These are phyloP conservation scores for Macadamia integrifolia DNA, from an alignment of 164 flowering plant genomes.

Conservation along the genomic window DNA sequence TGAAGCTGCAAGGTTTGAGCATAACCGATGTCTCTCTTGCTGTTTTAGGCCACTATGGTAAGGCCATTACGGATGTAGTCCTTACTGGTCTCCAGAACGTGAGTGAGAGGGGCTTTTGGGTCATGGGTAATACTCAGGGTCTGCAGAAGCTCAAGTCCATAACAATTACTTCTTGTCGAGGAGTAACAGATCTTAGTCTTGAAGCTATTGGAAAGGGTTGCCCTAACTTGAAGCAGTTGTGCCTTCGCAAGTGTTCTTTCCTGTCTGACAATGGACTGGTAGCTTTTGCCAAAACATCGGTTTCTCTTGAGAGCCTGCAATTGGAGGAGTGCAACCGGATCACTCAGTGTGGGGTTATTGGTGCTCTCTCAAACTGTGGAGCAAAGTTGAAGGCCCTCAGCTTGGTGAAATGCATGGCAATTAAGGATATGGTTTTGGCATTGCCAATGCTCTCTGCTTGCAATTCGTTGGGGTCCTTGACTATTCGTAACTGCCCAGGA, in stretches of 20 bases:
- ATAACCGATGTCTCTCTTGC: conserved; percentile 76
- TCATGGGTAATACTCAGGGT: conserved; percentile 65
- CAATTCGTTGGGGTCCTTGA: conserved; percentile 45
- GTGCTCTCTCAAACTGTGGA: conserved; percentile 40
- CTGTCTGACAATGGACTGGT: conserved; percentile 61
- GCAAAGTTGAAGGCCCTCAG: conserved; percentile 49
- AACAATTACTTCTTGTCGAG: conserved; percentile 50
- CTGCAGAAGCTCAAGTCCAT: conserved; percentile 50
- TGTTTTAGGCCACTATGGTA: conserved; percentile 81
- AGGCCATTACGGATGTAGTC: conserved; percentile 47
- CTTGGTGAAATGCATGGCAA: conserved; percentile 56
- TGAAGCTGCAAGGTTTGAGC: conserved; percentile 60
- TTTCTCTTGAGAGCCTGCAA: conserved; percentile 53
- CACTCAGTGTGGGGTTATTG: conserved; percentile 53
- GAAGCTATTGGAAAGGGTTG: conserved; percentile 69
- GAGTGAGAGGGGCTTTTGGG: conserved; percentile 80
- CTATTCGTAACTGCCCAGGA: conserved; percentile 60
- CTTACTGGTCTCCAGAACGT: conserved; percentile 50
- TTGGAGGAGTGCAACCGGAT: conserved; percentile 78
- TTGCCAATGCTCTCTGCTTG: conserved; percentile 32
- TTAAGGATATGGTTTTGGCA: conserved; percentile 34
- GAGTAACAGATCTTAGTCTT: conserved; percentile 58
- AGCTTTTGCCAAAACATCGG: conserved; percentile 48
- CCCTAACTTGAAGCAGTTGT: conserved; percentile 55
- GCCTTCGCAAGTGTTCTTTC: conserved; percentile 43